These are phyloP conservation scores for Periconia macrospinosa DNA, from an alignment of 2,329 filamentous ascomycete species.

Conservation along the genomic window DNA sequence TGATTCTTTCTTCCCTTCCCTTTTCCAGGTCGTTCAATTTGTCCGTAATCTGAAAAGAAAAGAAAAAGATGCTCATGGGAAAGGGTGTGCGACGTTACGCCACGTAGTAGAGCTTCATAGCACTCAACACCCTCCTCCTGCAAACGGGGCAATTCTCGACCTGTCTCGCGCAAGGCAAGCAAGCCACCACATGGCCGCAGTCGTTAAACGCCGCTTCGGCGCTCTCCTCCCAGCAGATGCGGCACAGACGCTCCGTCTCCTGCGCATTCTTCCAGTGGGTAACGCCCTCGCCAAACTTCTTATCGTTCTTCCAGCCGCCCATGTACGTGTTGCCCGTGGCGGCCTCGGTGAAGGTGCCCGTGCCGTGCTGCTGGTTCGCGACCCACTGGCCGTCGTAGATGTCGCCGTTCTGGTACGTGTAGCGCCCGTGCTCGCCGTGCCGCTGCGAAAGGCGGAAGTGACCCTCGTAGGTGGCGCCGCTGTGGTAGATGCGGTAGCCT, in stretches of 20 bases:
- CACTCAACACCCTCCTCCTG: constrained; percentile 57
- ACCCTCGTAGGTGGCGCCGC: constrained; percentile 60
- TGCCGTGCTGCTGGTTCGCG: constrained; percentile 66
- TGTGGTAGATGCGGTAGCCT: constrained; percentile 56
- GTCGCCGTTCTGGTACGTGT: constrained; percentile 67
- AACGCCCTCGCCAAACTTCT: constrained; percentile 63
- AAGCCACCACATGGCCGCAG: constrained; percentile 66
- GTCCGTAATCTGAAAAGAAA: too few relatives aligned
- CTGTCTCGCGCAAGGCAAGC: constrained; percentile 60
- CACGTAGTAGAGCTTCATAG: constrained; percentile 59
- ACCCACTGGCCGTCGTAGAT: constrained; percentile 60
- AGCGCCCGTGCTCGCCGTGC: constrained; percentile 56
- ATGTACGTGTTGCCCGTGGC: constrained; percentile 63
- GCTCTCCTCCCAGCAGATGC: constrained; percentile 64
- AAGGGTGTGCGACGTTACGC: constrained; percentile 15
- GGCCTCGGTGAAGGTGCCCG: constrained; percentile 59
- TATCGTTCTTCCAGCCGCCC: constrained; percentile 63
- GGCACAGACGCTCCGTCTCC: constrained; percentile 61
- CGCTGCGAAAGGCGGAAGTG: constrained; percentile 56
- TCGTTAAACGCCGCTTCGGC: constrained; percentile 64
- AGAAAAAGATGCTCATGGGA: too few relatives aligned
- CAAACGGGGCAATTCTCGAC: constrained; percentile 65
- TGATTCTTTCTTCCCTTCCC: too few relatives aligned
- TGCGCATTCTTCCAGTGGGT: constrained; percentile 65
- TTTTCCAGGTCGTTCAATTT: too few relatives aligned